A percentile compares a stretch with the other conserved stretches of the same genome.
Conservation (phyloP, 1,139 yeast species). For the Trichomonascaceae sp. region DNA sequence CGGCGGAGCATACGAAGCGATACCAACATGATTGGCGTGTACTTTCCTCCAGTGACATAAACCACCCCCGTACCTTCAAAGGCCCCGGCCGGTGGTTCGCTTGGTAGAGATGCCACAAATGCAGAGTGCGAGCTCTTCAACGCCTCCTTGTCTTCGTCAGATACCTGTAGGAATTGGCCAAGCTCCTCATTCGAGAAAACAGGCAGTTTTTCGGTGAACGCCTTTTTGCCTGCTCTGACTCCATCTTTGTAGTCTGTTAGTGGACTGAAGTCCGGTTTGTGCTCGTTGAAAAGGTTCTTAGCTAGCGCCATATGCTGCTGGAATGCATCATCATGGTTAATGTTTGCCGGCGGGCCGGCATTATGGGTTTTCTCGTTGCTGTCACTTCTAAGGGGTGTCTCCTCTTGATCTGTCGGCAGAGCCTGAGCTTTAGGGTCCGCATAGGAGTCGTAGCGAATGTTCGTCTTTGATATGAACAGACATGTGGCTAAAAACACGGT, state of each 20-base stretch:
- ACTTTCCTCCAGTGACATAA: conserved; percentile 70
- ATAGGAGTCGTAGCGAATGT: too few species aligned
- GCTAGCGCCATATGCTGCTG: not conserved
- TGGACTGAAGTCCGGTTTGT: conserved; percentile 5
- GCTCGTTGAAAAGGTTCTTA: conserved; percentile 1
- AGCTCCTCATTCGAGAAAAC: conserved; percentile 33
- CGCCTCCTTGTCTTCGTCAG: conserved; percentile 32
- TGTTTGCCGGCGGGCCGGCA: too few species aligned
- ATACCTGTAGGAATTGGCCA: conserved; percentile 39
- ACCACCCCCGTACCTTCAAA: conserved; percentile 58
- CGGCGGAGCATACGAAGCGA: conserved; percentile 54
- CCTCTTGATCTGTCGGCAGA: too few species aligned
- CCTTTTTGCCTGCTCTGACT: conserved; percentile 10
- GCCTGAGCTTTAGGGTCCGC: too few species aligned
- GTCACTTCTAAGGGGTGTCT: too few species aligned
- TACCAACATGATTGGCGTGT: conserved; percentile 57
- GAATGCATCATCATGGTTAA: too few species aligned
- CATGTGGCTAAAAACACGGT: too few species aligned
- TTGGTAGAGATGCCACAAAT: conserved; percentile 37
- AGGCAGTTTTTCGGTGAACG: conserved; percentile 13
- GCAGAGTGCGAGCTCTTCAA: conserved; percentile 40
- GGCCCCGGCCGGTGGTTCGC: conserved; percentile 23
- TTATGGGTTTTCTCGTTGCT: too few species aligned
- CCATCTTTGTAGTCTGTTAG: conserved; percentile 14
- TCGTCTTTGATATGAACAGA: too few species aligned